A percentile compares a stretch with the other conserved stretches of the same genome.
These are phyloP conservation scores for Rhizopogon vesiculosus DNA, from an alignment of 768 basidiomycete species.

Conservation along the genomic window DNA sequence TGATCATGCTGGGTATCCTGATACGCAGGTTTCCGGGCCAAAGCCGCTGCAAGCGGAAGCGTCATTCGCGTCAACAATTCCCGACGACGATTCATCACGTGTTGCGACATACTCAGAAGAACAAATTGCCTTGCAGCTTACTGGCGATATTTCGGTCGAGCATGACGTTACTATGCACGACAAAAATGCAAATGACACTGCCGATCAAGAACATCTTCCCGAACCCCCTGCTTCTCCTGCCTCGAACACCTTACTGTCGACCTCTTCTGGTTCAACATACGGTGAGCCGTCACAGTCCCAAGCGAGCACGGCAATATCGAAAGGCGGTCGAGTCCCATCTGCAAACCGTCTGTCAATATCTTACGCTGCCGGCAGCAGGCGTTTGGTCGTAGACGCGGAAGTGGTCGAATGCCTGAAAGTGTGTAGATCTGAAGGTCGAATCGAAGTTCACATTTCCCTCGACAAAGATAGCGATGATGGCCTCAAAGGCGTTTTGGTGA, in stretches of 20 bases:
- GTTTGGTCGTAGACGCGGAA: conserved; percentile 86
- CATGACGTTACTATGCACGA: conserved; percentile 8
- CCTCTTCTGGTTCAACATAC: conserved; percentile 32
- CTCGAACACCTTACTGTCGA: conserved; percentile 41
- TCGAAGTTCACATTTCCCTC: conserved; percentile 73
- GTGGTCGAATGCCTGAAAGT: conserved; percentile 80
- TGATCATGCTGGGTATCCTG: conserved; percentile 43
- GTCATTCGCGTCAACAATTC: conserved; percentile 49
- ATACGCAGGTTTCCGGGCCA: conserved; percentile 34
- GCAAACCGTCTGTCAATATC: conserved; percentile 92
- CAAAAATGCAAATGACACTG: conserved; percentile 11
- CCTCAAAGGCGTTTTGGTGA: conserved; percentile 73
- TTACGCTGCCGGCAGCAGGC: conserved; percentile 83
- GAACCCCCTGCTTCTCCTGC: conserved; percentile 58
- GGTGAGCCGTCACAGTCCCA: conserved; percentile 40
- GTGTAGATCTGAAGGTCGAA: conserved; percentile 75
- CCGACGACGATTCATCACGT: conserved; percentile 36
- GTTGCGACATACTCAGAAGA: conserved; percentile 25
- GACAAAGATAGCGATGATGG: conserved; percentile 49
- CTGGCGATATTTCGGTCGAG: conserved; percentile 18
- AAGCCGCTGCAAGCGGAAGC: conserved; percentile 37
- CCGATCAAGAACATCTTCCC: conserved; percentile 42
- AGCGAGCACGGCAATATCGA: conserved; percentile 15
- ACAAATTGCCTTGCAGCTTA: conserved; percentile 7
- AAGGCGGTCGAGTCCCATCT: conserved; percentile 50